Base-by-base conservation (phyloP, 306 rosid species). In the Adenanthera pavonina region DNA sequence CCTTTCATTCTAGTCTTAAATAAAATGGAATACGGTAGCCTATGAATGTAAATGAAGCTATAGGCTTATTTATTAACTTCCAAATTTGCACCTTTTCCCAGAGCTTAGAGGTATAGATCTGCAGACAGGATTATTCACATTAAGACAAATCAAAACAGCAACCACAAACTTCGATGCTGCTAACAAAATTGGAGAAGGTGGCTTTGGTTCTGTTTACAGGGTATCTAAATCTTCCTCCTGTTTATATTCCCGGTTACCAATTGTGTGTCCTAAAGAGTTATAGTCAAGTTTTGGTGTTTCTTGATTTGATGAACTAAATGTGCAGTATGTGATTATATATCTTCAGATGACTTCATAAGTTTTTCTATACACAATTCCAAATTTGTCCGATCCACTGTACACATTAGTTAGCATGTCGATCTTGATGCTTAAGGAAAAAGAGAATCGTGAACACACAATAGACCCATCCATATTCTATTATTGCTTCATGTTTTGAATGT, bases 161-260 rank as follows among this genome's bases (percentile, higher is more conserved):
- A 95, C 99, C 6, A 77, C 85, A 77, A 91, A 93, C 90, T 95
- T 95, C 12, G 94, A 93, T 82, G 88, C 87, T 15, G 83, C 80
- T 60, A 82, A 91, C 83, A 95, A 95, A 88, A 84, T 95, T 64
- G 99, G 99, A 1, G 99, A 95, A 87, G 99, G 99, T 8, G 99
- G 99, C 49, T 95, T 95, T 76, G 97, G 99, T 79, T 79, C 92
- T 56, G 99, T 95, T 64, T 95, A 88, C 92, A 91, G 93, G 94
- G 99, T 95, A 87, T 51, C 72, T 72, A 51, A 25, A 11, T 82
- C 54, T 51, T 60, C 76, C 69, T 76, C 9, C 74, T 35, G 25
- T 57, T 35, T 70, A 30, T 30, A 68, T 80, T 34, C 51, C 13
- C 36, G 61, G 38, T 66, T 38, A 40, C 20, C 65, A 40, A 71